Conservation (phyloP, 495 filamentous ascomycete genomes). For the Letharia columbiana region DNA sequence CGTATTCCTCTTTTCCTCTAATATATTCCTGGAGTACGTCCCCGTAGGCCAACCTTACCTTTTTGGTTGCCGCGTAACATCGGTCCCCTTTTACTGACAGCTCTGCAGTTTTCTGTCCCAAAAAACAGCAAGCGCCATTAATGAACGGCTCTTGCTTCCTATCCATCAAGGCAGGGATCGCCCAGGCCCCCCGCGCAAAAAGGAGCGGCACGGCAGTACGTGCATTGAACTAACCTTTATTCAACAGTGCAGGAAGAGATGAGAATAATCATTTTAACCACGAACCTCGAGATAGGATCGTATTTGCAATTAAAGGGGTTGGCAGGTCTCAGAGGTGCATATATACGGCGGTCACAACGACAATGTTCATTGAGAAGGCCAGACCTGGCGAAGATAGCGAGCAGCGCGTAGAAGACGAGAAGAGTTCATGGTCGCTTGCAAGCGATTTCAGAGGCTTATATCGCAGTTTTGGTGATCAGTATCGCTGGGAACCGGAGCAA, state of each 20-base stretch:
- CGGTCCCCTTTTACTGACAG: neutral
- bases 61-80: neutral
- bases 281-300: too few species aligned
- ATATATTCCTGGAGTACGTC: too few species aligned
- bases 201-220: neutral
- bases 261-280: too few species aligned
- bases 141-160: neutral
- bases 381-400: neutral
- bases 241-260: neutral
- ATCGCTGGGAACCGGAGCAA: neutral
- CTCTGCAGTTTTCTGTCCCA: neutral
- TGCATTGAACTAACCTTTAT: neutral
- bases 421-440: neutral
- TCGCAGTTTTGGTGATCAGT: neutral
- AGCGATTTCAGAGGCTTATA: neutral
- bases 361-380: neutral
- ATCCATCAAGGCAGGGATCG: neutral
- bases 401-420: neutral
- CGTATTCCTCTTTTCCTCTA: too few species aligned
- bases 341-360: neutral
- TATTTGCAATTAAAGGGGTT: too few species aligned
- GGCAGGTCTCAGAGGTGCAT: too few species aligned
- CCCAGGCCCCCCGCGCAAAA: neutral
- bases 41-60: neutral
- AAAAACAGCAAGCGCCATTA: neutral